These are phyloP conservation scores for Phialophora chinensis DNA, from an alignment of 2,329 filamentous ascomycete species.

Conservation along the genomic window DNA sequence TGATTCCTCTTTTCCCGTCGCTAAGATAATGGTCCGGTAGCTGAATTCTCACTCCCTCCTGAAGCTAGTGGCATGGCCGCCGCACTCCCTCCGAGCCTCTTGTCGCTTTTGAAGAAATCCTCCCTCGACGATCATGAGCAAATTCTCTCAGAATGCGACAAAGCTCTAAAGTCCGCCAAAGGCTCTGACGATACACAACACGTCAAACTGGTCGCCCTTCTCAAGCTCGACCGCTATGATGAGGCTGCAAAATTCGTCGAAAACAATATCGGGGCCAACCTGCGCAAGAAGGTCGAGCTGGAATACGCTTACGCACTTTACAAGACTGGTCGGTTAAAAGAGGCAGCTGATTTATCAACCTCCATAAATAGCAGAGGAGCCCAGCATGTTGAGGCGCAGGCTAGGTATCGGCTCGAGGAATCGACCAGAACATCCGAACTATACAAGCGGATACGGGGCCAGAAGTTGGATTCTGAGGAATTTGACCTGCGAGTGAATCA, in stretches of 20 bases:
- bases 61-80: conserved; percentile 40
- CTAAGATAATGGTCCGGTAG: not conserved
- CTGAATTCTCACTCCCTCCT: not conserved
- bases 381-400: conserved; percentile 67
- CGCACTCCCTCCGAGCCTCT: conserved; percentile 55
- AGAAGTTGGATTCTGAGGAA: conserved; percentile 56
- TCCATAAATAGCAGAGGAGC: conserved; percentile 55
- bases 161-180: conserved; percentile 62
- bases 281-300: conserved; percentile 62
- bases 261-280: conserved; percentile 55
- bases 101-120: conserved; percentile 62
- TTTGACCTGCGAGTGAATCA: conserved; percentile 68
- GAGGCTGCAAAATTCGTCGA: conserved; percentile 65
- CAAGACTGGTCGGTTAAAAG: conserved; percentile 61
- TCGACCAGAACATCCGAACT: conserved; percentile 61
- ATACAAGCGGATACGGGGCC: conserved; percentile 58
- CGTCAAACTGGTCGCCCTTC: conserved; percentile 63
- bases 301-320: conserved; percentile 70
- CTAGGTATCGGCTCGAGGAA: conserved; percentile 66
- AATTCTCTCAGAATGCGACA: conserved; percentile 64
- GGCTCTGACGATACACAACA: conserved; percentile 62
- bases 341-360: conserved; percentile 60
- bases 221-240: conserved; percentile 69
- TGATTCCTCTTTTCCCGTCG: not conserved
- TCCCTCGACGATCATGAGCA: conserved; percentile 68